Base-by-base conservation (phyloP, 768 basidiomycete genomes). In the Boletus edulis region DNA sequence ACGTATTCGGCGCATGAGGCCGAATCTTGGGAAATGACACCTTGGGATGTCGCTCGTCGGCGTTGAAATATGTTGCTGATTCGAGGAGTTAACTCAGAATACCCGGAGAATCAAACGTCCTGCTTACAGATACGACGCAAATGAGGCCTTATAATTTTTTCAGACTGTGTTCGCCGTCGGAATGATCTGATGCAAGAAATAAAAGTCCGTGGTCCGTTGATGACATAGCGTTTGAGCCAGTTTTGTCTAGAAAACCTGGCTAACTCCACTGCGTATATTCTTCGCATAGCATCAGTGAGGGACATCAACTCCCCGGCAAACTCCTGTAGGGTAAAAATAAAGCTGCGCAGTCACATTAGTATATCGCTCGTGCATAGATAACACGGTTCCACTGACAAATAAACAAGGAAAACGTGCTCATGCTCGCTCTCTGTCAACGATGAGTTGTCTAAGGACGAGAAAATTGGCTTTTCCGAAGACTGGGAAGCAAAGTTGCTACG, bases 291-390 rank as follows among this genome's bases (percentile, higher is more conserved):
- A 66, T 94, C 91, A 0, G 91, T 80, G 12, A 98, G 82, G 18
- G 83, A 84, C 32, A 88, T 76, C 48, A 96, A 71, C 69, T 98
- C 96, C 54, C 81, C 77, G 9, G 91, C 82, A 67, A 98, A 98
- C 67, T 98, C 97, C 72, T 99, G 94, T 42, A 98, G 69, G 0
- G 94, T 96, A 72, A 98, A 99, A 59, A 97, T 89, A 72, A 96
- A 98, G 75, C 94, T 97, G 58, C 24, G 46, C 27, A 45, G 35
- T 44, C n/a, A 29, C 44, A 40, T 69, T 51, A 70, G 51, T 3
- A 45, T 3, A 24, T 38, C 42, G 14, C 9, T 17, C 17, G 46
- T 17, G 17, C 8, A 12, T 13, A 24, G 52, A 52, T 3, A 39
- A 34, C 41, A 32, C 39, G 12, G 46, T 20, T 29, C 7, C n/a